Base-by-base conservation (phyloP, 2,329 filamentous ascomycete genomes). In the Paecilomyces sp. region DNA sequence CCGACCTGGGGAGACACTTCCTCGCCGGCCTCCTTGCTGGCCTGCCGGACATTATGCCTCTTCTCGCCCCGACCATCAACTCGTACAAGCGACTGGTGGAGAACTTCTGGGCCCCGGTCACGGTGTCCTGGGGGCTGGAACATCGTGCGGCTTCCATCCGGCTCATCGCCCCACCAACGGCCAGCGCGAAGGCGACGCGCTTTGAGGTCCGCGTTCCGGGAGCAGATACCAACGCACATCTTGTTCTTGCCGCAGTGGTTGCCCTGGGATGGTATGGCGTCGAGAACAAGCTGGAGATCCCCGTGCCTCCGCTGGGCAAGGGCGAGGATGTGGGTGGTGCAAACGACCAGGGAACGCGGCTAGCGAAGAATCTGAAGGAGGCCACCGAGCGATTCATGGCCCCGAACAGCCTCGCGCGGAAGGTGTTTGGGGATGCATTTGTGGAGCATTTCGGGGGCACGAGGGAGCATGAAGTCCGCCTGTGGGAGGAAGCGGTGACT, bases 101-200 rank as follows among this genome's bases (percentile, higher is more conserved):
- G 80, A 97, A 97, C 78, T 97, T 97, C 77, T 99, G 94, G 94
- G 94, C 94, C 0, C 94, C 94, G 0, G 94, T 99, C 5, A 97
- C 93, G 0, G 94, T 97, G 0, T 96, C 91, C 0, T 99, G 94
- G 94, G 94, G 94, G 0, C 79, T 97, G 4, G 94, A 97, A 76
- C 93, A 99, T 74, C 90, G 94, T 62, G 92, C 92, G 4, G 93
- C 94, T 0, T 95, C 90, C 0, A 89, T 99, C 65, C 85, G 94
- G 18, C 77, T 99, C 34, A 97, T 99, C 65, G 86, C 91, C 0
- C 93, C 93, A 12, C 93, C 94, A 0, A 94, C 90, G 0, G 84
- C 89, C 34, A 93, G 91, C 65, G 81, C 91, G 0, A 91, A 90
- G 64, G 90, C 92, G 5, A 97, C 93, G 9, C 85, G 94, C 12